Evolutionary conservation across 2,329 filamentous ascomycete species (phyloP), one percentile per base, ranked within the genome.

Genomic region (Ophiocordyceps camponoti-floridani): DNA sequence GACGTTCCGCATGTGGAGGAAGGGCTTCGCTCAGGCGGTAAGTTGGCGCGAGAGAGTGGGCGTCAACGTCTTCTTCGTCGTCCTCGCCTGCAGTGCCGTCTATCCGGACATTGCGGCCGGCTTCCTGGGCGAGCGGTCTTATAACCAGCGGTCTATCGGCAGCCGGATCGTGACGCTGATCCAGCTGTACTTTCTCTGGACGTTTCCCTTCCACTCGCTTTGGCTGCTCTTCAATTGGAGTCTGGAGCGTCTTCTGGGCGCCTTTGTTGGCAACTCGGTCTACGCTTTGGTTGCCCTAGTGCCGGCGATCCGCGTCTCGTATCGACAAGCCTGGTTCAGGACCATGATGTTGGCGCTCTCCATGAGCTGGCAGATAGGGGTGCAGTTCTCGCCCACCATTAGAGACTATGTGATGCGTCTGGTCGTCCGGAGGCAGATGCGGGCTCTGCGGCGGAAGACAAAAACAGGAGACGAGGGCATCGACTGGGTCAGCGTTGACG

Each of bases 151-250:
- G 4, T 52, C 50, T 9, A 48, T 52, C n/a, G 49, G 50, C 19
- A 50, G 48, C 30, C 44, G 50, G 8, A 48, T 52, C 44, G 47
- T 48, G 14, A 51, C 47, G 4, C 16, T 52, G 13, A 47, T 44
- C 43, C 50, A 52, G 40, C 43, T 51, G 26, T 49, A 47, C 44
- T 49, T 47, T 31, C 47, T 52, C 18, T 47, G 46, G 47, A 47
- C 46, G 4, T 52, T 46, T 35, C 49, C 49, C 4, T 49, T 44
- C 27, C 49, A 47, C 41, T 47, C 47, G 12, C 40, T 46, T 35
- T 52, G 49, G 49, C 47, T 52, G 2, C 45, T 52, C 38, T 52
- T 52, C 47, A 52, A 50, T 33, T 52, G 49, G 50, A 51, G 50
- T 33, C 40, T 52, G 28, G 50, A 52, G 45, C 44, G 50, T 7